Base-by-base conservation (phyloP, 495 filamentous ascomycete genomes). In the Hapsidospora chrysogenum region DNA sequence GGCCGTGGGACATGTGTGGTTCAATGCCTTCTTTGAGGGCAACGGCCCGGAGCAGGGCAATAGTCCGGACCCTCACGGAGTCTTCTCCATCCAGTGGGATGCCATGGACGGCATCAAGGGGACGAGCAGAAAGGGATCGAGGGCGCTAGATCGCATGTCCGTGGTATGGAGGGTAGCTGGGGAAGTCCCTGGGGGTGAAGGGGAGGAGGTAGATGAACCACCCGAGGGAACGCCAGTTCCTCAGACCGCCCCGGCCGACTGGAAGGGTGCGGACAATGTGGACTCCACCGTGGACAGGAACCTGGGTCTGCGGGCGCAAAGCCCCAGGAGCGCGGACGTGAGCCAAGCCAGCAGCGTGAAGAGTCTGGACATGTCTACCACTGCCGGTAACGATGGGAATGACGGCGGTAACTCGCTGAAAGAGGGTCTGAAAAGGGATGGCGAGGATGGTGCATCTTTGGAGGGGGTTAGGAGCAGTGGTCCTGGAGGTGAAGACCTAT, bases 11-110 rank as follows among this genome's bases (percentile, higher is more conserved):
- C 85, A 95, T 39, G 80, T 94, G 20, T 97, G 89, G 89, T 92
- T 93, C 58, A 97, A 97, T 47, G 58, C 77, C 2, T 95, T 76
- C 57, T 95, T 95, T 41, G 89, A 96, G 57, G 85, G 85, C 9
- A 68, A 75, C 41, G 73, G 74, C 0, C 64, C 80, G 11, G 72
- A 85, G 43, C 57, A 68, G 13, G 52, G 50, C 25, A 61, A 63
- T 15, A 47, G 41, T n/a, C 50, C 64, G 0, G 60, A 68, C 35
- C 50, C 60, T 4, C 63, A 50, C 32, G 70, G 69, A 4, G 61
- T 70, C 8, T 72, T 74, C 31, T 61, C 68, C 29, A 71, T 72
- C 30, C 64, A 72, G 1, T 73, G 69, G 69, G 68, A 72, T 30
- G 59, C 61, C 49, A 59, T 75, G 57, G 65, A 69, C 29, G 76